Evolutionary conservation across 352 stramenopile species (phyloP).

Genomic region (Globisporangium rhizosaccharum): DNA sequence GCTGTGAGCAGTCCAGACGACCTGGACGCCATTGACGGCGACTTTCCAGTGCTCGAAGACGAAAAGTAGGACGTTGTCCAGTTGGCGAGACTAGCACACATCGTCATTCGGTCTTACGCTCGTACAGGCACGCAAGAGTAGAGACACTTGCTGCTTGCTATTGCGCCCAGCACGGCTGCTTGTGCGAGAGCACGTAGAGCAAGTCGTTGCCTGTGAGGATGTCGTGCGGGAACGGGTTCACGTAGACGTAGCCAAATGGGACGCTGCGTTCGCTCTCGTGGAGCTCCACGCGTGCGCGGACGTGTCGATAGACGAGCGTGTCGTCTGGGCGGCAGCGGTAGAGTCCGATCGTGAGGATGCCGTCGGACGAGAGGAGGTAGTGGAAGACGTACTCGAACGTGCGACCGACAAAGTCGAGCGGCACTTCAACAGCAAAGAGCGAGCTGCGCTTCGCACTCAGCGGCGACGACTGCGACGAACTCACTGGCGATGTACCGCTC

Average conservation of each 20-base stretch:
- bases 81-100: no score
- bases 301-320: constrained; percentile 16
- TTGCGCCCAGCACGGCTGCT: constrained; percentile 63
- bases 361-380: constrained; percentile 73
- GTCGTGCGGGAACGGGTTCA: constrained; percentile 75
- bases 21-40: neutral
- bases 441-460: constrained; percentile 55
- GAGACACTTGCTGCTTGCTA: neutral
- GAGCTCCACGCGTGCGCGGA: constrained; percentile 43
- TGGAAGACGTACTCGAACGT: constrained; percentile 83
- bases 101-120: neutral
- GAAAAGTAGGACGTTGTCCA: constrained; percentile 1
- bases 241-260: constrained; percentile 80
- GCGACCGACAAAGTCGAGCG: constrained; percentile 73
- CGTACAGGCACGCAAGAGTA: neutral
- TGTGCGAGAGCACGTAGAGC: constrained; percentile 79
- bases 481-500: constrained; percentile 20
- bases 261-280: constrained; percentile 59
- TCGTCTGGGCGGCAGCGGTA: constrained; percentile 69
- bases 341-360: constrained; percentile 69
- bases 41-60: constrained; percentile 6
- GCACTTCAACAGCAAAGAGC: constrained; percentile 76
- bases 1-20: neutral
- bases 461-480: constrained; percentile 26
- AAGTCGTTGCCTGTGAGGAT: constrained; percentile 75